A percentile compares a stretch with the other conserved stretches of the same genome.
phyloP scores from a whole-genome alignment of 176 grass and related monocot genomes.

The Rhynchospora breviuscula region DNA sequence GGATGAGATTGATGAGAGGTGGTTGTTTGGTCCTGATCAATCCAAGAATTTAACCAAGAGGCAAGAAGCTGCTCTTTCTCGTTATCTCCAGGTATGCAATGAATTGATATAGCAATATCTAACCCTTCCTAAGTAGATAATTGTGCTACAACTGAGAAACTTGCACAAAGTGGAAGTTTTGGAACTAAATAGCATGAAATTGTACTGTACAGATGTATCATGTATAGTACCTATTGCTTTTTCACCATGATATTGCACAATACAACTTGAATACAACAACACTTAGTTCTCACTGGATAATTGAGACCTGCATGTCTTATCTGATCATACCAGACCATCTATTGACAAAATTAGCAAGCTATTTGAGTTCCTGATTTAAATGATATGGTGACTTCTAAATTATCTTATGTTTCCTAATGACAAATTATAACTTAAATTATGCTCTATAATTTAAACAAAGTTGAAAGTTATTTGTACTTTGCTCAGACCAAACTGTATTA shows the following conservation, averaged over 20 bases:
- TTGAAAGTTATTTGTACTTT: not conserved
- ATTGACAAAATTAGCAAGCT: not conserved
- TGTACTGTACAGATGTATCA: not conserved
- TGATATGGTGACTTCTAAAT: not conserved
- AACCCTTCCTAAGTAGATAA: not conserved
- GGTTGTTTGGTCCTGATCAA: constrained; percentile 14
- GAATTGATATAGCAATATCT: not conserved
- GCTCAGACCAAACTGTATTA: not conserved
- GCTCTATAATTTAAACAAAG: not conserved
- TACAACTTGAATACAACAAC: not conserved
- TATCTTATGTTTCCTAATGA: not conserved
- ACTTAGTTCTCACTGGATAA: not conserved
- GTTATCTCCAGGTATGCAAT: constrained; percentile 28
- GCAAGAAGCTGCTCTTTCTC: constrained; percentile 36
- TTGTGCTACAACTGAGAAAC: not conserved
- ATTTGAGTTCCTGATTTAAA: not conserved
- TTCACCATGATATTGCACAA: not conserved
- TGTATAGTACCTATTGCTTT: not conserved
- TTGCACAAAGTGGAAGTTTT: not conserved
- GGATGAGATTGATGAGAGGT: not conserved
- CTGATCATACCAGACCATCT: not conserved
- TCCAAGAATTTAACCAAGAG: constrained; percentile 25
- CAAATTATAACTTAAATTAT: not conserved
- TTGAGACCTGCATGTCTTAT: not conserved
- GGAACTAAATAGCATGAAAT: not conserved